These are phyloP conservation scores for Tylopilus sp. DNA, from an alignment of 768 basidiomycete species.

Conservation along the genomic window DNA sequence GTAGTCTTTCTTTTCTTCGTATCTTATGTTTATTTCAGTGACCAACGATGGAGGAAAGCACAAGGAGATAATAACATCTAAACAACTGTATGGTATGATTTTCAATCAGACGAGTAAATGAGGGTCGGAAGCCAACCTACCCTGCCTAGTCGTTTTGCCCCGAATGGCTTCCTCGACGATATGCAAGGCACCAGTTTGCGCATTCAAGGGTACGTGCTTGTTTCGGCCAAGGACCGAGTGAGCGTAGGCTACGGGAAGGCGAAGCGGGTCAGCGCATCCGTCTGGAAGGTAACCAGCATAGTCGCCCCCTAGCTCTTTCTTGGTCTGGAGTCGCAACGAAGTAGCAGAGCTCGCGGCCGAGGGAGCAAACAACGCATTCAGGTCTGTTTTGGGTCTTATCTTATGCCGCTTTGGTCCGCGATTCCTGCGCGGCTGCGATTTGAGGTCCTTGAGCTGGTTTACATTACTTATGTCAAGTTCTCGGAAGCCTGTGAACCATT, in stretches of 20 bases:
- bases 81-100: slow-evolving; percentile 5
- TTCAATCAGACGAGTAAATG: background rate
- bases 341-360: background rate
- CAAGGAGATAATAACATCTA: slow-evolving; percentile 4
- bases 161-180: slow-evolving; percentile 32
- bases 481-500: slow-evolving; percentile 23
- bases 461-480: slow-evolving; percentile 14
- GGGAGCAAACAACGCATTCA: slow-evolving; percentile 19
- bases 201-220: slow-evolving; percentile 38
- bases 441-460: background rate
- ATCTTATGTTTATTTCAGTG: slow-evolving; percentile 32
- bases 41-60: background rate
- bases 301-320: slow-evolving; percentile 45
- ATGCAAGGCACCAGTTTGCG: slow-evolving; percentile 38
- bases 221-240: slow-evolving; percentile 41
- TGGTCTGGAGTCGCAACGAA: slow-evolving; percentile 22
- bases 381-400: slow-evolving; percentile 21
- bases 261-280: slow-evolving; percentile 26
- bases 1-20: slow-evolving; percentile 16
- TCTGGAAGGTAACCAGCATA: slow-evolving; percentile 46
- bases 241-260: slow-evolving; percentile 41
- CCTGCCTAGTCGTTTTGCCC: slow-evolving; percentile 5
- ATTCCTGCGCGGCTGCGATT: slow-evolving; percentile 3
- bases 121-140: slow-evolving; percentile 4
- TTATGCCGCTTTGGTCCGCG: slow-evolving; percentile 14